Conservation (phyloP, 768 basidiomycete genomes). For the Lentinula aciculospora region DNA sequence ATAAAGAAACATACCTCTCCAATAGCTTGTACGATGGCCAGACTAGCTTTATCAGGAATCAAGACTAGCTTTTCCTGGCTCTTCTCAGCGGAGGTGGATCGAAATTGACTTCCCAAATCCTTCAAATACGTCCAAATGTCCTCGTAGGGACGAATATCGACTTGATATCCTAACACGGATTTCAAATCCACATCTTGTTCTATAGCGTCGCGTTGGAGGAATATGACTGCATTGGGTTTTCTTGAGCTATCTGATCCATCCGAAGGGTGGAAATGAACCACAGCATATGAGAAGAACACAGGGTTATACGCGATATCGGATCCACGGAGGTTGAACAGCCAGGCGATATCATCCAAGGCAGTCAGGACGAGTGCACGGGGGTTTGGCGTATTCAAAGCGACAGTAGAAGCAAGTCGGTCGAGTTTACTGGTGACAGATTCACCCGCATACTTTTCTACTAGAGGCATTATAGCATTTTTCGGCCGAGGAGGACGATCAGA, state of each 20-base stretch:
- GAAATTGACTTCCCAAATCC: constrained; percentile 24
- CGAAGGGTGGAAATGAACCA: constrained; percentile 41
- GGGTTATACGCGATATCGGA: constrained; percentile 84
- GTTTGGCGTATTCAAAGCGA: constrained; percentile 12
- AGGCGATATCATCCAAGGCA: constrained; percentile 93
- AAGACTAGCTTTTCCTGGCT: constrained; percentile 54
- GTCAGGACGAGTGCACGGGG: constrained; percentile 66
- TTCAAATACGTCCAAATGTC: constrained; percentile 61
- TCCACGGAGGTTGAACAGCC: constrained; percentile 90
- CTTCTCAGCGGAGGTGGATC: not conserved
- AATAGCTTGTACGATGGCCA: constrained; percentile 78
- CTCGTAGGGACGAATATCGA: constrained; percentile 69
- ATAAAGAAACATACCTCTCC: constrained; percentile 44
- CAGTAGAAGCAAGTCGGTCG: constrained; percentile 47
- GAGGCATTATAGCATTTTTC: constrained; percentile 55
- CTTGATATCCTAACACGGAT: constrained; percentile 39
- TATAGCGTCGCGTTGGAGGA: constrained; percentile 56
- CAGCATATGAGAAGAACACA: constrained; percentile 93
- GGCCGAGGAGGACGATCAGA: constrained; percentile 64
- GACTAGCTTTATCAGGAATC: constrained; percentile 70
- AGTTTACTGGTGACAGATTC: constrained; percentile 67
- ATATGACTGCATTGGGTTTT: constrained; percentile 45
- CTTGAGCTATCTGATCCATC: constrained; percentile 24
- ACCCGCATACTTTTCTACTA: constrained; percentile 73
- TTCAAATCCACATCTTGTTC: constrained; percentile 34